Evolutionary conservation across 1,139 yeast genomes (phyloP), one percentile per base, ranked within the genome.

Genomic region (Lodderomyces margitis): DNA sequence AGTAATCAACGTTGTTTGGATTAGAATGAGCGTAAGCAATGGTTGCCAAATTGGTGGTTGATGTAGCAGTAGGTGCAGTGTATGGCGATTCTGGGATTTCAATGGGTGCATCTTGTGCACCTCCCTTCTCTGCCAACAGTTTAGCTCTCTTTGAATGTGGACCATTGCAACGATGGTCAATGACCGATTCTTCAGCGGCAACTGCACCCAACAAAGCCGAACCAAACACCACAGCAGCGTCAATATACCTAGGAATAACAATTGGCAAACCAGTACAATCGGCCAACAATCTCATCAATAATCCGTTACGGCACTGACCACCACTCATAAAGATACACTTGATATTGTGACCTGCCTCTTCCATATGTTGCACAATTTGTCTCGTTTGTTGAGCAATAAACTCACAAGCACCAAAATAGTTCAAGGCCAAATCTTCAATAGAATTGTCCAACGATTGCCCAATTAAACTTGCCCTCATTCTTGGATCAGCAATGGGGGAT

Each of bases 381-480:
- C 97, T 80, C 1, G 98, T 91, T 67, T 92, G 98, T 61, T 89
- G 96, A 42, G 96, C 97, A 62, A 92, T 91, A 57, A 92, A 92
- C 65, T 92, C 98, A 64, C 96, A 88, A 8, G 98, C 96, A 16
- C 87, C 97, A 43, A 91, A 75, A 60, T 92, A 92, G 52, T 81
- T 83, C 46, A 88, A 64, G 1, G 97, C 97, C 54, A 92, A 70
- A 46, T 87, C 89, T 53, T 88, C 87, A 32, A 91, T 70, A 0
- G 95, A 83, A 5, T 80, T 69, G 59, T 92, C 98, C 95, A 92
- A 87, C 5, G 92, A 80, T 57, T 87, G 88, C 4, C 98, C 98
- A 49, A 89, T 84, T 44, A 92, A 83, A 11, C 89, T 79, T n/a
- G 97, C 98, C 47, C 84, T 78, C 98, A 92, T 92, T 47, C 74